Conservation (phyloP, 208 protist species). For the Trypanosoma platydactyli region DNA sequence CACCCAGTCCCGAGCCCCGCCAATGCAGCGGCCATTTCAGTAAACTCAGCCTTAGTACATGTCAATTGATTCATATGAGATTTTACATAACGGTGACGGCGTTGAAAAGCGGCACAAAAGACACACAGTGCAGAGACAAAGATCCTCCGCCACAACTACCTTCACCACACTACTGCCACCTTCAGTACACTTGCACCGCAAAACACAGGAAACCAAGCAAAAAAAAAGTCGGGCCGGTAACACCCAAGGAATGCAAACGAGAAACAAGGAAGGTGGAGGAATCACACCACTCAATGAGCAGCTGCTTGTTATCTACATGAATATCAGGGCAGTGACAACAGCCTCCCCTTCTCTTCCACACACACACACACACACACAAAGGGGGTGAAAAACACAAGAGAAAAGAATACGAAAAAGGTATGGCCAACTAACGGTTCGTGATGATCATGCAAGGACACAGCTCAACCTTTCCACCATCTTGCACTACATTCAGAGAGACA, state of each 20-base stretch:
- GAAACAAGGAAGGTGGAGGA: too few relatives aligned
- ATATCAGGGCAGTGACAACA: background rate
- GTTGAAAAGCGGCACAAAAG: background rate
- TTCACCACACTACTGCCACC: background rate
- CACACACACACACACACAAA: background rate
- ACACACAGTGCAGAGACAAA: background rate
- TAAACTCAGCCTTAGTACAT: constrained; percentile 33
- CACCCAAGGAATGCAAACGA: too few relatives aligned
- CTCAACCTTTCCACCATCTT: too few relatives aligned
- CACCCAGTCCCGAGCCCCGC: constrained; percentile 2
- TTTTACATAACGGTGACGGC: background rate
- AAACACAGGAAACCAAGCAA: background rate
- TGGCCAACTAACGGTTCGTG: too few relatives aligned
- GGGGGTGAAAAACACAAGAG: too few relatives aligned
- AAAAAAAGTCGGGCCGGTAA: too few relatives aligned
- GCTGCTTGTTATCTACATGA: background rate
- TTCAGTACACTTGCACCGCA: background rate
- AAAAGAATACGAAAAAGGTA: too few relatives aligned
- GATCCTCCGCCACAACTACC: background rate
- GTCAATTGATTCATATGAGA: constrained; percentile 9
- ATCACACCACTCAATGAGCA: too few relatives aligned
- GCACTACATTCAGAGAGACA: too few relatives aligned
- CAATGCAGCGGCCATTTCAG: constrained; percentile 20
- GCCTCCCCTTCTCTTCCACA: background rate
- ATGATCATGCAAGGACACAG: too few relatives aligned